Evolutionary conservation across 192 early-diverging fungal genomes (phyloP).

Genomic region (Podochytrium sp.): DNA sequence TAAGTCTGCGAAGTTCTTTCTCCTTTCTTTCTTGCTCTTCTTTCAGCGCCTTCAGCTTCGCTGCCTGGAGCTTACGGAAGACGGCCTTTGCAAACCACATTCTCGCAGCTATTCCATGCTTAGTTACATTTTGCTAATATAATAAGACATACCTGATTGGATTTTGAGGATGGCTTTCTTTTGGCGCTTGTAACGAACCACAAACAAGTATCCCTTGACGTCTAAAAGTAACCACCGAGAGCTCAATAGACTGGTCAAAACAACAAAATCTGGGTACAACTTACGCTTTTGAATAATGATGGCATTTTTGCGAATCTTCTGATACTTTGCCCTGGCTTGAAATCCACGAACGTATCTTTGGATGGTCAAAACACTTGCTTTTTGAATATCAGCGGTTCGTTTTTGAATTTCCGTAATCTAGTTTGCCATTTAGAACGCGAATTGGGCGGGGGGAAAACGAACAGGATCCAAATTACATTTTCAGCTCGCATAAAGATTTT

Average conservation of each 20-base stretch:
- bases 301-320: constrained; percentile 36
- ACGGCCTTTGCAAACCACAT: constrained; percentile 58
- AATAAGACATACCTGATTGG: constrained; percentile 44
- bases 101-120: constrained; percentile 34
- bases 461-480: constrained; percentile 29
- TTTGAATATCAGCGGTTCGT: constrained; percentile 35
- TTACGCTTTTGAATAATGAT: constrained; percentile 46
- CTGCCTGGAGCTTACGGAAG: constrained; percentile 31
- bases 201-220: constrained; percentile 43
- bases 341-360: constrained; percentile 48
- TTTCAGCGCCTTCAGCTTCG: constrained; percentile 18
- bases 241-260: neutral
- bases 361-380: constrained; percentile 46
- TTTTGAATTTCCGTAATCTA: constrained; percentile 42
- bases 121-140: neutral
- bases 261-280: neutral
- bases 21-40: constrained; percentile 19
- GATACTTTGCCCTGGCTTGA: constrained; percentile 45
- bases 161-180: constrained; percentile 49
- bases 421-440: neutral
- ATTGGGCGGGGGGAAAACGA: neutral
- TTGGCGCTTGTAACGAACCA: constrained; percentile 44
- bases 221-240: constrained; percentile 23
- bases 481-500: constrained; percentile 55
- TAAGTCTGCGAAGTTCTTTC: constrained; percentile 3